Percentiles rank a stretch among this genome's conserved stretches.
Conservation (phyloP, 2,329 filamentous ascomycete species). For the Sphaerulina musiva region DNA sequence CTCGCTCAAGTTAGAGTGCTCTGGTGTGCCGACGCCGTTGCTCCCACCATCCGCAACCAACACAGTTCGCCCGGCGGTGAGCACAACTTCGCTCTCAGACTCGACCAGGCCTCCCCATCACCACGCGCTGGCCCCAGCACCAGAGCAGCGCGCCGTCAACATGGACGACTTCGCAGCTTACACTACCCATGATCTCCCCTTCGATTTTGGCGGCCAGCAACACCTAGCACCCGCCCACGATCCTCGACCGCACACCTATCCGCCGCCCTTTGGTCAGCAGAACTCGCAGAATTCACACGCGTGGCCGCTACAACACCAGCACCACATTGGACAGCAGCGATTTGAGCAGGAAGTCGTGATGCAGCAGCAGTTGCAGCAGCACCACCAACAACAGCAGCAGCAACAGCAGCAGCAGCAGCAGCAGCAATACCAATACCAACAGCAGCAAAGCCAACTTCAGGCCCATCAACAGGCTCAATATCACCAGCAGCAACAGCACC, state of each 20-base stretch:
- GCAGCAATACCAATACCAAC: slow-evolving; percentile 11
- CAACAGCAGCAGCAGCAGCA: slow-evolving; percentile 25
- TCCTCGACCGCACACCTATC: slow-evolving; percentile 27
- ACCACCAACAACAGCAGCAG: slow-evolving; percentile 20
- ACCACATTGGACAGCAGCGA: slow-evolving; percentile 17
- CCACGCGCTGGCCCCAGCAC: slow-evolving; percentile 52
- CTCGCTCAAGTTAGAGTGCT: background rate
- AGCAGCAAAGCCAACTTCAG: background rate
- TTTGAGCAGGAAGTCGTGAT: slow-evolving; percentile 21
- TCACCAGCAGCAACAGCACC: slow-evolving; percentile 20
- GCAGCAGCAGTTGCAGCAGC: slow-evolving; percentile 22
- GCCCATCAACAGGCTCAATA: slow-evolving; percentile 14
- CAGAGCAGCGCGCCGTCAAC: slow-evolving; percentile 2
- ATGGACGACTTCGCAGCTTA: slow-evolving; percentile 42
- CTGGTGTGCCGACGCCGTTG: slow-evolving; percentile 4
- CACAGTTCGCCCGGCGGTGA: slow-evolving; percentile 6
- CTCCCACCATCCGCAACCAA: slow-evolving; percentile 9
- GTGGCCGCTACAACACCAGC: slow-evolving; percentile 4
- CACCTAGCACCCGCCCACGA: slow-evolving; percentile 22
- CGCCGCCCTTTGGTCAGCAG: slow-evolving; percentile 24
- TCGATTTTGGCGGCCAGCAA: slow-evolving; percentile 34
- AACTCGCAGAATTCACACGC: slow-evolving; percentile 16
- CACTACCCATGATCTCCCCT: slow-evolving; percentile 35
- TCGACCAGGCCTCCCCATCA: slow-evolving; percentile 8
- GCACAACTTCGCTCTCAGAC: slow-evolving; percentile 3